Base-by-base conservation (phyloP, 257 asterid genomes). In the Avicennia marina region DNA sequence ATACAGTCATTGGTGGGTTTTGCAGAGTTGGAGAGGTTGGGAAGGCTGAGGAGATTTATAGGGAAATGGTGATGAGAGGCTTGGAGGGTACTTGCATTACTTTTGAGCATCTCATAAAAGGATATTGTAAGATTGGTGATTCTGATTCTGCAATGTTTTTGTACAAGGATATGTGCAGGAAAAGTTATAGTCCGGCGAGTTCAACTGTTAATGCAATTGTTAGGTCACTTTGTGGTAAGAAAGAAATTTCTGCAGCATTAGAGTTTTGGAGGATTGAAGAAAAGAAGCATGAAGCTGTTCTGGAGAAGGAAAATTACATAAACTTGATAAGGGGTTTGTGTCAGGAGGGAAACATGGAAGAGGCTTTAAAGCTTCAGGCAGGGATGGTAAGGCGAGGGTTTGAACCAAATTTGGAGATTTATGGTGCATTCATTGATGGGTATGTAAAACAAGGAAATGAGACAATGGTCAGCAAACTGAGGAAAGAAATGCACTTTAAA, bases 341-440 rank as follows among this genome's bases (percentile, higher is more conserved):
- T 62, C 42, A 13, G 29, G 80, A 70, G 60, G 94, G 96, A 24
- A 60, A 49, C 64, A 75, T 82, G 78, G 86, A 80, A 57, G 89
- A 84, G 67, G 96, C 89, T 48, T 67, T 77, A 38, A 65, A 64
- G 72, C 69, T 90, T 72, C 96, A 84, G 79, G 94, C 70, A 0
- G 89, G 82, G 75, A 87, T 90, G 98, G 82, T 72, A n/a, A 74
- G 78, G 62, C 76, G 64, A 53, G 95, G 98, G 42, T 77, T 73
- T 62, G 80, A 78, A 62, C 80, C 87, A 5, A 65, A 78, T 66
- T 64, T 64, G 17, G 89, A 65, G 49, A 77, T 81, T 26, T 90
- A 82, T 53, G 62, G 60, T 55, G 77, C 77, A 47, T 90, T 90
- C 57, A 80, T 84, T 25, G 71, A 75, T 58, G 96, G 90, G 31